Conservation (phyloP, 768 basidiomycete genomes). For the Boletus coccyginus region DNA sequence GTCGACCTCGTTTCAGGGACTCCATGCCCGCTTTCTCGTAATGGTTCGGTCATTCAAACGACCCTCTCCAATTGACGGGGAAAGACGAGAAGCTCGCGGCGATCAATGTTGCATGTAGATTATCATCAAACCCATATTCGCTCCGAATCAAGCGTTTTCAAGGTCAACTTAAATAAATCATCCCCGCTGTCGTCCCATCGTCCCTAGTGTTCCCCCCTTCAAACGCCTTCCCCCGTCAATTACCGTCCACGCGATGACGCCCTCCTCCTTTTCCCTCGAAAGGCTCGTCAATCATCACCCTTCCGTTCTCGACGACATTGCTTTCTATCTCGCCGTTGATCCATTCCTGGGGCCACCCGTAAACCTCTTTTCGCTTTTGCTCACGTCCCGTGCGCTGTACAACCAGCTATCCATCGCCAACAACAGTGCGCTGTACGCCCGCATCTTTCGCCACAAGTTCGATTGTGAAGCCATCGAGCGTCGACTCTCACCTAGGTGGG, state of each 20-base stretch:
- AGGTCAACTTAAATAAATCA: constrained; percentile 27
- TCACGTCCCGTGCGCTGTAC: constrained; percentile 38
- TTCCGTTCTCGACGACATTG: constrained; percentile 38
- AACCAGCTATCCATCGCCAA: constrained; percentile 33
- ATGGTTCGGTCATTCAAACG: constrained; percentile 33
- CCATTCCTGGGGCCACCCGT: constrained; percentile 45
- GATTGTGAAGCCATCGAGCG: constrained; percentile 39
- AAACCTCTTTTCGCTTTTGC: constrained; percentile 36
- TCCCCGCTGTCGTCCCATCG: constrained; percentile 10
- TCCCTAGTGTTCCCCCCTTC: constrained; percentile 3
- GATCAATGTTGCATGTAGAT: constrained; percentile 37
- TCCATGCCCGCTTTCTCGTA: constrained; percentile 31
- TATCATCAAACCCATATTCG: constrained; percentile 35
- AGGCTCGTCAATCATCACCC: constrained; percentile 14
- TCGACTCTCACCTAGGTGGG: constrained; percentile 38
- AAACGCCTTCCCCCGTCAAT: neutral
- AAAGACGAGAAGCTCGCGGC: constrained; percentile 33
- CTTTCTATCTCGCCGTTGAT: constrained; percentile 36
- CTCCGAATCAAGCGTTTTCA: constrained; percentile 27
- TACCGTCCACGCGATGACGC: neutral
- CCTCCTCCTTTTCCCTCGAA: constrained; percentile 17
- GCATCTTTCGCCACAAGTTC: constrained; percentile 46
- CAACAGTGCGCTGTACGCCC: constrained; percentile 41
- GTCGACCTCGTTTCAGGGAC: constrained; percentile 29
- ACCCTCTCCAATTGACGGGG: constrained; percentile 29